Evolutionary conservation across 768 basidiomycete genomes (phyloP).

Genomic region (Lactifluus echinatus): DNA sequence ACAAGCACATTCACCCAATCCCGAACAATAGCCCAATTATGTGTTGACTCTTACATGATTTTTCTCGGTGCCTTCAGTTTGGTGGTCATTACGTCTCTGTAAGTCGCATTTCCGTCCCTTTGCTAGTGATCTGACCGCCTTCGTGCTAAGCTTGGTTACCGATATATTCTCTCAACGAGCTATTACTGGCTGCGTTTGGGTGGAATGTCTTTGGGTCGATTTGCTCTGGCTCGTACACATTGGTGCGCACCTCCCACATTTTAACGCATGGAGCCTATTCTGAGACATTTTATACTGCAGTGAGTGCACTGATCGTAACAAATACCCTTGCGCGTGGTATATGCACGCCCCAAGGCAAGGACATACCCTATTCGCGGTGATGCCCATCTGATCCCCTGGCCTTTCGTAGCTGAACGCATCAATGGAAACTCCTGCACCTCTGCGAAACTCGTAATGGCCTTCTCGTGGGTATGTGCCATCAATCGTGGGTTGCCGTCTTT

Average conservation of each 20-base stretch:
- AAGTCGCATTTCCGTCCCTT: background rate
- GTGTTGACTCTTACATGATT: constrained; percentile 17
- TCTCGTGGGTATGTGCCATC: constrained; percentile 19
- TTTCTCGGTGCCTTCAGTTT: constrained; percentile 20
- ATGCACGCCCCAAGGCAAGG: constrained; percentile 13
- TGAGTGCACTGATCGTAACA: constrained; percentile 13
- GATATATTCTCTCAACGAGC: constrained; percentile 8
- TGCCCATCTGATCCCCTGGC: background rate
- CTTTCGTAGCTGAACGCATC: constrained; percentile 1
- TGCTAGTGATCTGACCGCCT: background rate
- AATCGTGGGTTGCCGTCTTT: constrained; percentile 7
- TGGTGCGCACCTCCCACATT: background rate
- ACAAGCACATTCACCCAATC: background rate
- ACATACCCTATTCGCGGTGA: background rate
- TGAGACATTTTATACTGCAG: background rate
- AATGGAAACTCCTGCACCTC: constrained; percentile 13
- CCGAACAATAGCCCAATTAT: background rate
- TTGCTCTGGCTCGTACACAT: constrained; percentile 14
- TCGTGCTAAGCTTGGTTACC: constrained; percentile 5
- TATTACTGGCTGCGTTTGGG: constrained; percentile 11
- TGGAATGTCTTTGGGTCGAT: constrained; percentile 18
- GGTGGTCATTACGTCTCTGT: constrained; percentile 14
- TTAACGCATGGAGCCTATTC: background rate
- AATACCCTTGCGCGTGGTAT: constrained; percentile 8
- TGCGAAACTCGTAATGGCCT: constrained; percentile 9